Evolutionary conservation across 768 basidiomycete species (phyloP), one percentile per base, ranked within the genome.

Genomic region (Pulveroboletus frians): DNA sequence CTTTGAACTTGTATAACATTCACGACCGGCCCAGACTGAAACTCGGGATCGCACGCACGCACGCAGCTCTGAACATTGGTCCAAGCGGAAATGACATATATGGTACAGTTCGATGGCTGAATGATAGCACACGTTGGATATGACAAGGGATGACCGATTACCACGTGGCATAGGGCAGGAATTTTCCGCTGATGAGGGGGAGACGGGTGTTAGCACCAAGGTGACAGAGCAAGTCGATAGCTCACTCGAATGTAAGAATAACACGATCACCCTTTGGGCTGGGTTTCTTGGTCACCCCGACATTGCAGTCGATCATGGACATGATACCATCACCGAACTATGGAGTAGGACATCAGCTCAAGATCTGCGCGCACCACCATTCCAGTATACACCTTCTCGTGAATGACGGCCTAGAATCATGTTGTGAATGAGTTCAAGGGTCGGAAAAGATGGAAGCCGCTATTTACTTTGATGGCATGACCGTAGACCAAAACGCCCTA

Each of bases 291-390:
- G 79, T 72, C 39, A 90, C 72, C 40, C 73, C 74, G 52, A 90
- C 75, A 56, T 78, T 82, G 67, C 88, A 90, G 64, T 91, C 88
- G 49, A 90, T 88, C 85, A 90, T 87, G 17, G 84, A 86, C 86
- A 90, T 89, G 52, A 91, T 90, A 5, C 88, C 88, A 58, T 91
- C 88, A 5, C 88, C 88, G 54, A 89, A 90, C 85, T 87, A 43
- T 10, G 9, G 7, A 43, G 17, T 4, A 21, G 2, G 11, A 15
- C 18, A 40, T 51, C 17, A 54, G 50, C 30, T 36, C 38, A 43
- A 45, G 10, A 18, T 15, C 20, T 23, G 9, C 35, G 26, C 20
- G 36, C 38, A 9, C 39, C 20, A 34, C 14, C 27, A 29, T 39
- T 26, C 13, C 10, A 26, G 17, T 29, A 39, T 34, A 21, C 46